Percentiles rank a stretch among this genome's conserved stretches.
phyloP scores from a whole-genome alignment of 2,329 filamentous ascomycete genomes.

The Xylaria sp. region DNA sequence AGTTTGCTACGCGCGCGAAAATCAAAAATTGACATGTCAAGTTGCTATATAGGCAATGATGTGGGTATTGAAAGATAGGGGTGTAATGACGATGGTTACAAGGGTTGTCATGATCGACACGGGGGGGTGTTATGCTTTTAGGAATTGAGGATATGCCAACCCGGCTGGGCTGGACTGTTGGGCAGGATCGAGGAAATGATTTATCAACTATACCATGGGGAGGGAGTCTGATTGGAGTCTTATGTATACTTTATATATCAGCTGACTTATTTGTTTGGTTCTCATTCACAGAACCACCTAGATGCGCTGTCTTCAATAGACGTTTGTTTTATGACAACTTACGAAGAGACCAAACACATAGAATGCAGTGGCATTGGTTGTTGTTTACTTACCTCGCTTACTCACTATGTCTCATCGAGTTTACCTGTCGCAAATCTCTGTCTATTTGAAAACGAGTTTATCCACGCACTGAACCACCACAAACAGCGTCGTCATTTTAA shows the following conservation, averaged over 20 bases:
- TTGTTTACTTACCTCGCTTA: too few species aligned
- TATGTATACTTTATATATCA: constrained; percentile 18
- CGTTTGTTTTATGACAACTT: constrained; percentile 12
- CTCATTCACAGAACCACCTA: constrained; percentile 15
- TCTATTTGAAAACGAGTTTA: background rate
- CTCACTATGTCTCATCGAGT: too few species aligned
- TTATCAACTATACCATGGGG: constrained; percentile 36
- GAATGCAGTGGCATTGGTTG: too few species aligned
- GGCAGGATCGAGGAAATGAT: constrained; percentile 24
- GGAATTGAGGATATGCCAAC: constrained; percentile 10
- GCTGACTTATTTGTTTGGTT: constrained; percentile 19
- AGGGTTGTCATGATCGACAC: constrained; percentile 27
- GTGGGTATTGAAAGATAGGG: background rate
- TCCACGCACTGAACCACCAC: background rate
- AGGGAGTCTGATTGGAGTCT: constrained; percentile 19
- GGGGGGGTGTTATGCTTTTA: constrained; percentile 7
- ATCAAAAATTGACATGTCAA: background rate
- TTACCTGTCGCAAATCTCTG: background rate
- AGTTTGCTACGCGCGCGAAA: constrained; percentile 1
- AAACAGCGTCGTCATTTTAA: background rate
- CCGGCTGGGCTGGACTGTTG: constrained; percentile 4
- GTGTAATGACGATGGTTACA: constrained; percentile 31
- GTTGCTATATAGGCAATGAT: background rate
- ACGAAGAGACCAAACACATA: background rate
- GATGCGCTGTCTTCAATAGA: constrained; percentile 34